Evolutionary conservation across 2,329 filamentous ascomycete genomes (phyloP).

Genomic region (Zasmidium cellare): DNA sequence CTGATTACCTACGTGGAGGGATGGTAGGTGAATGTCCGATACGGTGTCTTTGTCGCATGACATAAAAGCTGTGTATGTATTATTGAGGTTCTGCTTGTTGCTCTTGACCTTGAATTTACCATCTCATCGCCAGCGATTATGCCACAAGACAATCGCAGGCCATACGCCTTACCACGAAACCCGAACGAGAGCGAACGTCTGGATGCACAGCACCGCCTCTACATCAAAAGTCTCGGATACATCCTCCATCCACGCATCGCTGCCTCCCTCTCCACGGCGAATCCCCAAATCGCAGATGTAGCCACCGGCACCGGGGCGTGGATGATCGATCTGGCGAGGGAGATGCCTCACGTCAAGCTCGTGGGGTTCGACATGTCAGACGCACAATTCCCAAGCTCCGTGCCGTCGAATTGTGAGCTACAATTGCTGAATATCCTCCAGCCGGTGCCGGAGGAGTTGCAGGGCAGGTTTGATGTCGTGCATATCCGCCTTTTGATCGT

Average conservation of each 20-base stretch:
- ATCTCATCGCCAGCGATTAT: neutral
- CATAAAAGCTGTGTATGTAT: no score
- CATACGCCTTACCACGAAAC: slow-evolving; percentile 20
- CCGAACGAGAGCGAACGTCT: slow-evolving; percentile 18
- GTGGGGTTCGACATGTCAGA: slow-evolving; percentile 23
- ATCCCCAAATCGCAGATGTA: slow-evolving; percentile 22
- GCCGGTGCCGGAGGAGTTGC: slow-evolving; percentile 9
- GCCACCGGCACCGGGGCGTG: slow-evolving; percentile 26
- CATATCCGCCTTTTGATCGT: slow-evolving; percentile 24
- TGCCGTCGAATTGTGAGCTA: slow-evolving; percentile 4
- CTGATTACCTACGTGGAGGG: no score
- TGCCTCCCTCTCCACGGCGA: slow-evolving; percentile 5
- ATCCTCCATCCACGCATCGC: slow-evolving; percentile 20
- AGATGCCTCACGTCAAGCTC: slow-evolving; percentile 5
- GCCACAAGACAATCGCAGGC: neutral
- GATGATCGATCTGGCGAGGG: slow-evolving; percentile 17
- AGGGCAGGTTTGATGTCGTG: slow-evolving; percentile 19
- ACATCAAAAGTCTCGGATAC: slow-evolving; percentile 17
- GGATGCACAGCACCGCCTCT: slow-evolving; percentile 19
- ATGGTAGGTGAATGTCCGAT: neutral
- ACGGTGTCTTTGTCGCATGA: no score
- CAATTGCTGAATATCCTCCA: slow-evolving; percentile 20
- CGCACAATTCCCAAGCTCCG: slow-evolving; percentile 16
- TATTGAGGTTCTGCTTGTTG: no score
- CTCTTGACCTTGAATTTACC: no score